A percentile compares a stretch with the other conserved stretches of the same genome.
Evolutionary conservation across 257 asterid genomes (phyloP).

Genomic region (Lycium ferocissimum): DNA sequence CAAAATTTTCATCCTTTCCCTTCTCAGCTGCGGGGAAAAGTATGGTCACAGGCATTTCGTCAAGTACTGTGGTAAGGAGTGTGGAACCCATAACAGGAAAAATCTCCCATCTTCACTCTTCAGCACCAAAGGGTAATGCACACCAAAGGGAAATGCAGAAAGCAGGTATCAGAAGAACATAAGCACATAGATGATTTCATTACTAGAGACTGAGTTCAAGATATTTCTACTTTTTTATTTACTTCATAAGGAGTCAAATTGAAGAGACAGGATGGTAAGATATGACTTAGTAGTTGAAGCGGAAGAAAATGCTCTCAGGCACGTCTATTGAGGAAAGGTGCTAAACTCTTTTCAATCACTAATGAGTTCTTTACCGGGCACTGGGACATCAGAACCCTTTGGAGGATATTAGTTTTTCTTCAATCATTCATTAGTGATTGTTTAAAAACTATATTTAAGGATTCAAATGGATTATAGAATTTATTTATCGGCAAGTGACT

Average conservation of each 20-base stretch:
- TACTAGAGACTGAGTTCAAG: neutral
- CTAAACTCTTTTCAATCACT: neutral
- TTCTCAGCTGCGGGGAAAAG: neutral
- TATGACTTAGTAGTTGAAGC: neutral
- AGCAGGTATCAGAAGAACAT: neutral
- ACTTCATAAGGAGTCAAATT: slow-evolving; percentile 12
- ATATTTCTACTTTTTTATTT: neutral
- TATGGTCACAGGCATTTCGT: neutral
- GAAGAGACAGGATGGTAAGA: neutral
- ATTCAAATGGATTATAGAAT: neutral
- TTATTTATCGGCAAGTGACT: neutral
- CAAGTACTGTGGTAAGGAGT: neutral
- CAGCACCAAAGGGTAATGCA: neutral
- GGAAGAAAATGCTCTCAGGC: neutral
- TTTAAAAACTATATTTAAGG: neutral
- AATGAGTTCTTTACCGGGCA: neutral
- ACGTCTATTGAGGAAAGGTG: neutral
- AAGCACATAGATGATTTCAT: neutral
- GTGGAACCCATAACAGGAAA: neutral
- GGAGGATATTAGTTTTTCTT: slow-evolving; percentile 22
- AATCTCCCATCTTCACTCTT: neutral
- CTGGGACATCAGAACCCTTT: neutral
- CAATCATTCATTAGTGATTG: neutral
- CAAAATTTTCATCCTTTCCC: slow-evolving; percentile 1
- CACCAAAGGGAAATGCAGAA: neutral